These are phyloP conservation scores for Centaurea solstitialis DNA, from an alignment of 129 eudicot species.

Conservation along the genomic window DNA sequence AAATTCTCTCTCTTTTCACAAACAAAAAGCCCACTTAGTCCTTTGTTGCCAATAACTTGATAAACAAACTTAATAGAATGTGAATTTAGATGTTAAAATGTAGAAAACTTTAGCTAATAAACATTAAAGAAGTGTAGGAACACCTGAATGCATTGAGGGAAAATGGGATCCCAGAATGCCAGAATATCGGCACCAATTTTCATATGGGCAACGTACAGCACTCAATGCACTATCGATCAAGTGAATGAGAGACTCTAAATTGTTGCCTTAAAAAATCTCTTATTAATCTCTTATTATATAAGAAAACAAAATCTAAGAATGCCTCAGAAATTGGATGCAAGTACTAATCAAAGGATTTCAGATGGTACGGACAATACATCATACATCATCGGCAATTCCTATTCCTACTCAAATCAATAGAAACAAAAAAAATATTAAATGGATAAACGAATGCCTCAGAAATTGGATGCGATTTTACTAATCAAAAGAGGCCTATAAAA, in stretches of 20 bases:
- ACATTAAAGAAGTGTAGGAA: background rate
- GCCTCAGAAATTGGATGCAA: slow-evolving; percentile 30
- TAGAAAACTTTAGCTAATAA: too few relatives aligned
- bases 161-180: slow-evolving; percentile 21
- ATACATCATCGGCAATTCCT: slow-evolving; percentile 35
- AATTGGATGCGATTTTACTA: too few relatives aligned
- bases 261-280: slow-evolving; percentile 20
- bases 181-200: slow-evolving; percentile 32
- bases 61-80: too few relatives aligned
- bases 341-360: slow-evolving; percentile 32
- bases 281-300: too few relatives aligned
- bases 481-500: too few relatives aligned
- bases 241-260: slow-evolving; percentile 38
- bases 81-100: too few relatives aligned
- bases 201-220: slow-evolving; percentile 43
- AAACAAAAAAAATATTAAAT: too few relatives aligned
- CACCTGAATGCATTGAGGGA: slow-evolving; percentile 29
- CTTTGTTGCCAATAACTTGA: too few relatives aligned
- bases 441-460: too few relatives aligned
- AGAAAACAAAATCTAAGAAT: background rate
- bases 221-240: slow-evolving; percentile 21
- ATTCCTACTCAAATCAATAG: too few relatives aligned
- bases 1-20: too few relatives aligned
- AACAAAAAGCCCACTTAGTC: too few relatives aligned
- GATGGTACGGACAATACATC: slow-evolving; percentile 44